Evolutionary conservation across 2,329 filamentous ascomycete species (phyloP).

Genomic region (Clarireedia hainanense): DNA sequence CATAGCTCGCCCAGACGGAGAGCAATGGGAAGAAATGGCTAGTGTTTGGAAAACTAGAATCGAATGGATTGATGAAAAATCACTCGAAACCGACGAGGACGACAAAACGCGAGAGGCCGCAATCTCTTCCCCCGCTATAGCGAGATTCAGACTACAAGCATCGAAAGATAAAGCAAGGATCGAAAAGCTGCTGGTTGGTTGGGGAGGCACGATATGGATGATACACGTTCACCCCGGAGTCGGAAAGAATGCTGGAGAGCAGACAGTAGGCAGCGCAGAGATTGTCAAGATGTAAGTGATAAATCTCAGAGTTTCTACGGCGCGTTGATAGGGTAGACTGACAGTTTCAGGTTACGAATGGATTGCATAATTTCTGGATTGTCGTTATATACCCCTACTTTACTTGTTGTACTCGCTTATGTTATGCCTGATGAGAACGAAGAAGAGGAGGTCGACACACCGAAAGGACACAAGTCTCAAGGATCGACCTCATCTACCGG

Average conservation of each 20-base stretch:
- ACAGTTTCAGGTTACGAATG: constrained; percentile 64
- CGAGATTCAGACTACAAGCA: constrained; percentile 42
- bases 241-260: constrained; percentile 61
- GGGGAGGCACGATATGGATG: constrained; percentile 95
- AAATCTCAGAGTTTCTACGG: neutral
- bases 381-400: constrained; percentile 87
- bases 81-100: constrained; percentile 66
- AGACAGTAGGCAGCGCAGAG: constrained; percentile 71
- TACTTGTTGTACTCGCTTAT: constrained; percentile 88
- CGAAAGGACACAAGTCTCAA: constrained; percentile 30
- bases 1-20: constrained; percentile 77
- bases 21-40: constrained; percentile 93
- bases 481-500: constrained; percentile 40
- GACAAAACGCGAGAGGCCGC: constrained; percentile 28
- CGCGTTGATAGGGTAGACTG: constrained; percentile 15
- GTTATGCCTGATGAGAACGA: constrained; percentile 59
- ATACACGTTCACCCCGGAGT: constrained; percentile 73
- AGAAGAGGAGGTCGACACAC: constrained; percentile 28
- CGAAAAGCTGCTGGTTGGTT: constrained; percentile 85
- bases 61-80: constrained; percentile 86
- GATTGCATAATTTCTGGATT: constrained; percentile 98
- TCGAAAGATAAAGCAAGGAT: constrained; percentile 41
- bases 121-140: constrained; percentile 37
- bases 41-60: constrained; percentile 86
- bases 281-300: constrained; percentile 79